Percentiles rank a stretch among this genome's conserved stretches.
phyloP scores from a whole-genome alignment of 345 rosid species.

The Syzygium jambos region DNA sequence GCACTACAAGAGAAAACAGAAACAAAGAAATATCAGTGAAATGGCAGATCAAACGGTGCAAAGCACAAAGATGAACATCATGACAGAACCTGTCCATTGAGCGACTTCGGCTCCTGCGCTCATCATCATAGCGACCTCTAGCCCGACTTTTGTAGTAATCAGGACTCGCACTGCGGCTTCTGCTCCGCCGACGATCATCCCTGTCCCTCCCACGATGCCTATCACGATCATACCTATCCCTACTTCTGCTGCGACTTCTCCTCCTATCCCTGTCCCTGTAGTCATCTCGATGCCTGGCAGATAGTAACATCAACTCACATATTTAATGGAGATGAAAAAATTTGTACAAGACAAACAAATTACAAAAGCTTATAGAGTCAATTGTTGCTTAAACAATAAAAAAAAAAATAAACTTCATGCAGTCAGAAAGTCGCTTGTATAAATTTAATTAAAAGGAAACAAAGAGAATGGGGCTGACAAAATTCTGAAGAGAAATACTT shows the following conservation, averaged over 20 bases:
- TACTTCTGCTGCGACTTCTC: constrained; percentile 48
- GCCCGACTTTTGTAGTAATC: constrained; percentile 24
- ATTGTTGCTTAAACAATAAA: background rate
- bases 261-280: constrained; percentile 31
- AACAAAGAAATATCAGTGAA: background rate
- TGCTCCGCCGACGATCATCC: constrained; percentile 26
- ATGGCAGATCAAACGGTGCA: background rate
- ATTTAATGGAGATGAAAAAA: background rate
- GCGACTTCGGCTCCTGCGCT: constrained; percentile 29
- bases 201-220: constrained; percentile 32
- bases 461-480: background rate
- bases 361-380: background rate
- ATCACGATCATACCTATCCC: constrained; percentile 41
- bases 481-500: background rate
- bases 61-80: background rate
- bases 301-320: background rate
- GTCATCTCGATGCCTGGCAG: constrained; percentile 39
- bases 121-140: constrained; percentile 40
- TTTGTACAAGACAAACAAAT: background rate
- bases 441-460: background rate
- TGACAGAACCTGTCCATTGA: constrained; percentile 37
- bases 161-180: constrained; percentile 50
- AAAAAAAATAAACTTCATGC: background rate
- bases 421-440: background rate
- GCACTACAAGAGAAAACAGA: constrained; percentile 10